A percentile compares a stretch with the other conserved stretches of the same genome.
phyloP scores from a whole-genome alignment of 2,329 filamentous ascomycete genomes.

The Calonectria leucothoes region DNA sequence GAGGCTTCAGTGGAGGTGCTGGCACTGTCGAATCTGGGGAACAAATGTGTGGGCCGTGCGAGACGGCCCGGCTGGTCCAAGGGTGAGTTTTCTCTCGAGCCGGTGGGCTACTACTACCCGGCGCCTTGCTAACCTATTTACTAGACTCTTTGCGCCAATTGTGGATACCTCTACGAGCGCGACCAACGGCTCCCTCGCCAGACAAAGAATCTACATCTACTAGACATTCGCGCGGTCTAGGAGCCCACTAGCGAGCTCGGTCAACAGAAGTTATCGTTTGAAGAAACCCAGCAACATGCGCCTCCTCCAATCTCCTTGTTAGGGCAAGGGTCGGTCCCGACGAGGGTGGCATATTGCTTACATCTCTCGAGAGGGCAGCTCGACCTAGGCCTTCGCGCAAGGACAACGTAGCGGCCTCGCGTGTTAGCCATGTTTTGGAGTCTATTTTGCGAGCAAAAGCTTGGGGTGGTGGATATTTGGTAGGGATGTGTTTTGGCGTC shows the following conservation, averaged over 20 bases:
- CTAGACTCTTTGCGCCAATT: constrained; percentile 92
- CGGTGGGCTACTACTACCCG: not conserved
- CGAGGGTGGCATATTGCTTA: not conserved
- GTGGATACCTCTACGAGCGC: constrained; percentile 88
- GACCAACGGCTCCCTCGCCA: constrained; percentile 80
- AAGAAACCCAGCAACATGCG: constrained; percentile 8
- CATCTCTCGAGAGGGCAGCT: constrained; percentile 7
- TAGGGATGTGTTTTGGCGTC: constrained; percentile 42
- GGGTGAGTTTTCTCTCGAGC: constrained; percentile 67
- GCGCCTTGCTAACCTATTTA: constrained; percentile 23
- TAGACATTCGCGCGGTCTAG: constrained; percentile 48
- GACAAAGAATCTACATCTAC: constrained; percentile 54
- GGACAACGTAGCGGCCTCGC: constrained; percentile 21
- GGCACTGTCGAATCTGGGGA: constrained; percentile 89
- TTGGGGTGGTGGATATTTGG: constrained; percentile 37
- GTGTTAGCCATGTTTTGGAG: constrained; percentile 35
- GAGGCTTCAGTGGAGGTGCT: constrained; percentile 85
- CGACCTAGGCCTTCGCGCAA: constrained; percentile 12
- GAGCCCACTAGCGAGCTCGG: constrained; percentile 32
- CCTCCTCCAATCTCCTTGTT: constrained; percentile 19
- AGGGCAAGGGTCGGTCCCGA: constrained; percentile 18
- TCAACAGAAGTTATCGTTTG: constrained; percentile 28
- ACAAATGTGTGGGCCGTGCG: constrained; percentile 94
- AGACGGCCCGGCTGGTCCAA: constrained; percentile 86
- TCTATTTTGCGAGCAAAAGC: constrained; percentile 44